These are phyloP conservation scores for Aethionema arabicum DNA, from an alignment of 345 rosid species.

Conservation along the genomic window DNA sequence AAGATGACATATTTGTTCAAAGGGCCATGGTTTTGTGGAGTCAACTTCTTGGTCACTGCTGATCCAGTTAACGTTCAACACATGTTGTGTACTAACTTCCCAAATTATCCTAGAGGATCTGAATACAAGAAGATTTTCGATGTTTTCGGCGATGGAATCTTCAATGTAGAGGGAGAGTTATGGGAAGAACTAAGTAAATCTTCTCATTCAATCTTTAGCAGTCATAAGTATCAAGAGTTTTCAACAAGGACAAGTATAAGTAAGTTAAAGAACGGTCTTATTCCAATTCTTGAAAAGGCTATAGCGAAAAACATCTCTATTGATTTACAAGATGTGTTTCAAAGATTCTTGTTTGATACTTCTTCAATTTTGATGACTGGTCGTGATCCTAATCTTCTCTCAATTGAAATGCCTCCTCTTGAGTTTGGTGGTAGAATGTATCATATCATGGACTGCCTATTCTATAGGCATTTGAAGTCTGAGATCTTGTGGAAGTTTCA, in stretches of 20 bases:
- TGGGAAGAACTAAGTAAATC: conserved; percentile 32
- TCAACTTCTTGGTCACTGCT: too few relatives aligned
- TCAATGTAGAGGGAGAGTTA: conserved; percentile 35
- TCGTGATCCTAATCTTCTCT: conserved; percentile 41
- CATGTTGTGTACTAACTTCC: too few relatives aligned
- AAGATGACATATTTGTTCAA: too few relatives aligned
- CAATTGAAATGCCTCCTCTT: conserved; percentile 33
- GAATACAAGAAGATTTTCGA: conserved; percentile 37
- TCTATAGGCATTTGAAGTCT: conserved; percentile 25
- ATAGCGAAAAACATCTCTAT: conserved; percentile 12
- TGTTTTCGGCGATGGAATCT: conserved; percentile 33
- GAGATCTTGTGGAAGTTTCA: conserved; percentile 38
- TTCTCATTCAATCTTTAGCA: conserved; percentile 21
- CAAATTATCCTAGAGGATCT: conserved; percentile 35
- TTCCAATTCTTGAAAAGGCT: conserved; percentile 33
- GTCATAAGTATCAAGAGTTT: conserved; percentile 22
- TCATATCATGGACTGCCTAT: conserved; percentile 26
- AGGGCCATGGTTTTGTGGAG: too few relatives aligned
- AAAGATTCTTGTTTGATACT: conserved; percentile 43
- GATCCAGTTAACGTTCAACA: too few relatives aligned
- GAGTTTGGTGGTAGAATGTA: conserved; percentile 30
- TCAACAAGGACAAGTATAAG: conserved; percentile 14
- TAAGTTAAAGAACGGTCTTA: conserved; percentile 18
- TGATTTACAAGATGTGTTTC: conserved; percentile 42
- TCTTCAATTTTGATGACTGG: conserved; percentile 38